A percentile compares a stretch with the other conserved stretches of the same genome.
Evolutionary conservation across 108 stramenopile species (phyloP).

Genomic region (Skeletonema grethae): DNA sequence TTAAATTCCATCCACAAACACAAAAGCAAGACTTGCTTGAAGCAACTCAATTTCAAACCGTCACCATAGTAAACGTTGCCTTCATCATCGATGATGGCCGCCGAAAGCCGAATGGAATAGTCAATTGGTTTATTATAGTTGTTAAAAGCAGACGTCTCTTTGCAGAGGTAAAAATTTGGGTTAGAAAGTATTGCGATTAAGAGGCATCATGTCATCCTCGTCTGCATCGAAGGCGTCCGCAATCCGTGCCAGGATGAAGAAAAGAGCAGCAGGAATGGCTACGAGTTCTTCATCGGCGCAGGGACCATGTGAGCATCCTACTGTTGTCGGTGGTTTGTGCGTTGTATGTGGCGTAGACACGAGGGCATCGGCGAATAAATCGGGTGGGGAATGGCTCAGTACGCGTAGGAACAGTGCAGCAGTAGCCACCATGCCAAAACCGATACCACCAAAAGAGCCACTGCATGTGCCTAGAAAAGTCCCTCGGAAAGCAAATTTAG

Average conservation of each 20-base stretch:
- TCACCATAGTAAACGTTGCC: too few relatives aligned
- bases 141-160: too few relatives aligned
- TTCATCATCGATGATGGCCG: too few relatives aligned
- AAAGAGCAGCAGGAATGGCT: constrained; percentile 7
- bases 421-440: neutral
- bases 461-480: neutral
- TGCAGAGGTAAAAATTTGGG: too few relatives aligned
- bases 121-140: too few relatives aligned
- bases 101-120: too few relatives aligned
- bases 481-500: neutral
- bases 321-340: constrained; percentile 71
- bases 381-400: constrained; percentile 4
- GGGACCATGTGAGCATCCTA: constrained; percentile 68
- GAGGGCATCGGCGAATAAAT: neutral
- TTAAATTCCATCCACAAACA: too few relatives aligned
- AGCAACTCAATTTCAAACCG: too few relatives aligned
- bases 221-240: neutral
- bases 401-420: constrained; percentile 5
- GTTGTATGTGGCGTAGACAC: constrained; percentile 65
- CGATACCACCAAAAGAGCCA: neutral
- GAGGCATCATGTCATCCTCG: neutral
- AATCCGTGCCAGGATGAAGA: constrained; percentile 26
- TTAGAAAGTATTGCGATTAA: neutral
- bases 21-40: too few relatives aligned
- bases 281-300: neutral